Base-by-base conservation (phyloP, 139 green algal genomes). In the Ostreobium quekettii region DNA sequence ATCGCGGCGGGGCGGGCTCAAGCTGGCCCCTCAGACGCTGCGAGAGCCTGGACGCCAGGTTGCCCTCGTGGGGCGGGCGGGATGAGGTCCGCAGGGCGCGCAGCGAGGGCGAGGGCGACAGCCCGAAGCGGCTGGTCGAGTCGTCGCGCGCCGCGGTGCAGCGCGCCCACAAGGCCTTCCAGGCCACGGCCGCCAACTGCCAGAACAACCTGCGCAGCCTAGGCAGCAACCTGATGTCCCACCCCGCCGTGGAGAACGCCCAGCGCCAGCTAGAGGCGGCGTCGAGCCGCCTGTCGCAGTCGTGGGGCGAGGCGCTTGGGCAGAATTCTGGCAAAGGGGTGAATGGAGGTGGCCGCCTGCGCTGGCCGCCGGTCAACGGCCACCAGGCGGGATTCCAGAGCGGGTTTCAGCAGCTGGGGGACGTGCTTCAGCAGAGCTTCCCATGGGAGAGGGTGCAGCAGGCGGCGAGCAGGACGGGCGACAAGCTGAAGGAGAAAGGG, bases 121-220 rank as follows among this genome's bases (percentile, higher is more conserved):
- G 26, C 6, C 24, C 19, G 8, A 65, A 65, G 8, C 24, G 64
- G 36, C 66, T 84, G 49, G 36, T 82, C 22, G 8, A 62, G 26
- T 63, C 69, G 30, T 78, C 67, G 8, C 42, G 73, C 7, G 46
- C 69, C 3, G 82, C 77, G 0, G 67, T 85, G 6, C 76, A 81
- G 7, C 77, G 74, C 29, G 78, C 78, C 36, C 81, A 85, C 70
- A 48, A 64, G 36, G 78, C 73, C 64, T 70, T 87, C 46, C 78
- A 85, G 73, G 62, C 82, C 60, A 87, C 82, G 1, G 82, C 82
- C 1, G 67, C 37, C 32, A 84, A 83, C 68, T 87, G 82, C 71
- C 73, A 81, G 39, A 70, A 82, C 22, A 87, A 87, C 67, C 60
- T 87, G 32, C 82, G 83, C 35, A 76, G 64, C 0, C 70, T 87